Percentiles rank a stretch among this genome's conserved stretches.
Evolutionary conservation across 2,329 filamentous ascomycete genomes (phyloP).

Genomic region (Calonectria hawksworthii): DNA sequence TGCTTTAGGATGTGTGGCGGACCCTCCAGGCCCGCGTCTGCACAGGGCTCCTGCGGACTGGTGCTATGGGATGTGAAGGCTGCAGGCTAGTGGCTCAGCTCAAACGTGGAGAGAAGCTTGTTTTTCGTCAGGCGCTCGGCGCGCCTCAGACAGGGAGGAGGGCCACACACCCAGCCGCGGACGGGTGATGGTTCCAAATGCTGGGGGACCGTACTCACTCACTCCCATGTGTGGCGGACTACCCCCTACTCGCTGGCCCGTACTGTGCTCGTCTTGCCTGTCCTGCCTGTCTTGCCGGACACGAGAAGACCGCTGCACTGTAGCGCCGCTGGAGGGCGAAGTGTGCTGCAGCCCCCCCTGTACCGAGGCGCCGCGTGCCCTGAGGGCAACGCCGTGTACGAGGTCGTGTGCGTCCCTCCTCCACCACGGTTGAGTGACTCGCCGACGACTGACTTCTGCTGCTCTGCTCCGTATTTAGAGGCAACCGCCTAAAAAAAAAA

Average conservation of each 20-base stretch:
- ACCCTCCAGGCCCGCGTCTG: not conserved
- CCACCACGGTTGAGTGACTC: not conserved
- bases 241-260: not conserved
- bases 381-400: not conserved
- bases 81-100: not conserved
- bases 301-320: not conserved
- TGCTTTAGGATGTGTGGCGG: not conserved
- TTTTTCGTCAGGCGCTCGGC: constrained; percentile 18
- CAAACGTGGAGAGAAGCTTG: constrained; percentile 34
- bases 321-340: not conserved
- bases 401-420: not conserved
- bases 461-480: not conserved
- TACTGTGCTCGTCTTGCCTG: not conserved
- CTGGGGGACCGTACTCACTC: too few relatives aligned
- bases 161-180: not conserved
- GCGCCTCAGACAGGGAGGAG: constrained; percentile 6
- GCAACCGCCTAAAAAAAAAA: not conserved
- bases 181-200: not conserved
- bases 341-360: not conserved
- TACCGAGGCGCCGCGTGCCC: not conserved
- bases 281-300: not conserved
- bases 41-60: not conserved
- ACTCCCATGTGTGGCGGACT: not conserved
- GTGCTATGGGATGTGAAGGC: not conserved
- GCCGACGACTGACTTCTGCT: not conserved